Percentiles rank a stretch among this genome's conserved stretches.
phyloP scores from a whole-genome alignment of 306 rosid genomes.

The Trichosanthes truncata region DNA sequence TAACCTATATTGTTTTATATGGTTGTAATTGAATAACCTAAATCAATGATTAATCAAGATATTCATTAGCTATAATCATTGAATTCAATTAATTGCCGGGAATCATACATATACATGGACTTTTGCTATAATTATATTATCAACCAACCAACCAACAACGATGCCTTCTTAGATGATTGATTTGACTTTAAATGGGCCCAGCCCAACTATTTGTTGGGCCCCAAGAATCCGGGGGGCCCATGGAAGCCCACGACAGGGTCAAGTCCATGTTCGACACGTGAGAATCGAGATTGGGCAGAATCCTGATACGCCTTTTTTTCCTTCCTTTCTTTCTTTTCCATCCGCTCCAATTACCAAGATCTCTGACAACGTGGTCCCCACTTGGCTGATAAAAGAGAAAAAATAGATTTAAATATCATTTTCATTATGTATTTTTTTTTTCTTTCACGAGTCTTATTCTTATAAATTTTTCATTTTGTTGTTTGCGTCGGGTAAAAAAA shows the following conservation, averaged over 20 bases:
- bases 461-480: too few relatives aligned
- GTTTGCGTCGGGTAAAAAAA: too few relatives aligned
- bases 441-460: too few relatives aligned
- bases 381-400: not conserved
- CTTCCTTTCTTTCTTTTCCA: not conserved
- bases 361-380: constrained; percentile 1
- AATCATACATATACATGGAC: not conserved
- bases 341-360: constrained; percentile 7
- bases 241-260: not conserved
- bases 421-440: too few relatives aligned
- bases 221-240: not conserved
- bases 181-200: constrained; percentile 1
- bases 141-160: not conserved
- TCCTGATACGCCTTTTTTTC: not conserved
- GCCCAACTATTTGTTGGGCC: not conserved
- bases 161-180: not conserved
- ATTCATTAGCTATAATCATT: not conserved
- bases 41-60: not conserved
- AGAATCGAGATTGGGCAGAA: not conserved
- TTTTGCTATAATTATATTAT: not conserved
- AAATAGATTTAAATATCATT: not conserved
- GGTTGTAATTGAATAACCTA: not conserved
- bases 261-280: constrained; percentile 2
- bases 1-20: not conserved
- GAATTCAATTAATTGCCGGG: not conserved